A percentile compares a stretch with the other conserved stretches of the same genome.
Conservation (phyloP, 2,329 filamentous ascomycete genomes). For the Talaromyces sp. region DNA sequence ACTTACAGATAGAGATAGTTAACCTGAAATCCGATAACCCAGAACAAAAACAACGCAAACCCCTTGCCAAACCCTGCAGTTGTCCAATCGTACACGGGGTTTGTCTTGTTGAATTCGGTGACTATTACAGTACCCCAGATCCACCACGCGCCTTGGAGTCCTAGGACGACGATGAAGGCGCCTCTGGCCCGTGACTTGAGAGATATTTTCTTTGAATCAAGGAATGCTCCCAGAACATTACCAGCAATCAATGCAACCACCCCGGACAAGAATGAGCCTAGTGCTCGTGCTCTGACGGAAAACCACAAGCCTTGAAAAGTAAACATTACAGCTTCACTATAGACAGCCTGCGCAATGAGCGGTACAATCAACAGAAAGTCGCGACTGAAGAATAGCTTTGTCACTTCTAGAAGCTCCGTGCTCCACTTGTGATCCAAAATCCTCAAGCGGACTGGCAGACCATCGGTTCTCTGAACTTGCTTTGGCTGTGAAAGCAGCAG, state of each 20-base stretch:
- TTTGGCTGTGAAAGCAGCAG: slow-evolving; percentile 58
- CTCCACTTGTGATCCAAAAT: slow-evolving; percentile 52
- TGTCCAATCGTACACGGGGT: slow-evolving; percentile 63
- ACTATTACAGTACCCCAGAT: slow-evolving; percentile 65
- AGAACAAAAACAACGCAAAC: slow-evolving; percentile 64
- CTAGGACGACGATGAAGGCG: slow-evolving; percentile 49
- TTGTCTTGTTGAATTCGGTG: slow-evolving; percentile 53
- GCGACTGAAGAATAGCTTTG: slow-evolving; percentile 55
- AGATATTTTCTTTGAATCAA: slow-evolving; percentile 55
- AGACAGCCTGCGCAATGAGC: slow-evolving; percentile 67
- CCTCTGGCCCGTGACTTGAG: slow-evolving; percentile 52
- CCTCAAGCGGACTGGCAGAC: slow-evolving; percentile 55
- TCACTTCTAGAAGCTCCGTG: slow-evolving; percentile 57
- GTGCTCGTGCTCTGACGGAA: slow-evolving; percentile 61
- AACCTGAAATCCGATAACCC: slow-evolving; percentile 64
- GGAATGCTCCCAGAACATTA: slow-evolving; percentile 62
- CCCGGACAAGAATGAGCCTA: slow-evolving; percentile 67
- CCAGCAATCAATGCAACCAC: slow-evolving; percentile 62
- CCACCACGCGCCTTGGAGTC: slow-evolving; percentile 66
- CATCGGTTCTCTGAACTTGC: slow-evolving; percentile 62
- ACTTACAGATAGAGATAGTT: slow-evolving; percentile 68
- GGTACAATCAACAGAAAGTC: slow-evolving; percentile 62
- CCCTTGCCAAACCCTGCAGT: slow-evolving; percentile 60
- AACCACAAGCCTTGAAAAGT: slow-evolving; percentile 68
- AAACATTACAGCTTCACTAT: slow-evolving; percentile 67